Evolutionary conservation across 768 basidiomycete species (phyloP).

Genomic region (Suillus alpinus): DNA sequence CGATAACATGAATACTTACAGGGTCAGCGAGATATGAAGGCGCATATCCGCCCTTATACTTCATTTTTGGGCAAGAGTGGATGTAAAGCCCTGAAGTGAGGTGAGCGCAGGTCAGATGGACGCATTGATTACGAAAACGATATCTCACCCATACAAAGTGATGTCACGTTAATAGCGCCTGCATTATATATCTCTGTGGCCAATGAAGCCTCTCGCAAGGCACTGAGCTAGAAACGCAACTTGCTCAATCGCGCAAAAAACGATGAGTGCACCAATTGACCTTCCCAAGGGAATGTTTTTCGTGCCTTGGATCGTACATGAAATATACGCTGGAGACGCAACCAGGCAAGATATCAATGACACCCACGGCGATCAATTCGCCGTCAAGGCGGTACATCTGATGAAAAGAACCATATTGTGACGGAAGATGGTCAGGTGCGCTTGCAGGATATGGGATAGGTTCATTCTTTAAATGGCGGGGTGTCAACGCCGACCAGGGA

Average conservation of each 20-base stretch:
- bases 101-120: not conserved
- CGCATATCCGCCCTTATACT: conserved; percentile 89
- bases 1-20: conserved; percentile 36
- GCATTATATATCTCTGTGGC: conserved; percentile 71
- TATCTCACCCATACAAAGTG: conserved; percentile 81
- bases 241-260: not conserved
- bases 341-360: conserved; percentile 84
- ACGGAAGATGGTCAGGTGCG: conserved; percentile 60
- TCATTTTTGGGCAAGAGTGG: conserved; percentile 91
- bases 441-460: conserved; percentile 54
- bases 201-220: conserved; percentile 75
- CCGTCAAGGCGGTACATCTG: conserved; percentile 85
- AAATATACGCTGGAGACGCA: conserved; percentile 90
- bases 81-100: conserved; percentile 79
- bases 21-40: conserved; percentile 91
- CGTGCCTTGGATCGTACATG: conserved; percentile 76
- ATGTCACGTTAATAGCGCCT: conserved; percentile 60
- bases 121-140: not conserved
- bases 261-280: conserved; percentile 30
- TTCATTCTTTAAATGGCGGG: conserved; percentile 40
- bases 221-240: conserved; percentile 61
- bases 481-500: not conserved
- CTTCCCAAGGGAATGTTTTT: conserved; percentile 75
- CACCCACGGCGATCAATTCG: conserved; percentile 77
- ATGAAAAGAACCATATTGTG: conserved; percentile 89